These are phyloP conservation scores for Irpex sp. DNA, from an alignment of 1,284 basidiomycete genomes.

Conservation along the genomic window DNA sequence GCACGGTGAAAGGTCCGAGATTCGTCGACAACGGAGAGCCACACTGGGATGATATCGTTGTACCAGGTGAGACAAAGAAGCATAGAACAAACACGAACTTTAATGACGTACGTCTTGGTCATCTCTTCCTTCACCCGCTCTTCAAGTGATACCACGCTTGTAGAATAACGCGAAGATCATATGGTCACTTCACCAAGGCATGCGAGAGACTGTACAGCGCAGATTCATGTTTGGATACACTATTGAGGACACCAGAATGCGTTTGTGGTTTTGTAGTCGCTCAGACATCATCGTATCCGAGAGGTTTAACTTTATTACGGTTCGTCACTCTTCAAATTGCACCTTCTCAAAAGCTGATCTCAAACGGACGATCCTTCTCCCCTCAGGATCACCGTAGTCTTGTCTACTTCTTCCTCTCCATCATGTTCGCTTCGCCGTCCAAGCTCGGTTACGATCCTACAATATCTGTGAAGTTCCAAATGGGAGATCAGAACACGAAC, in stretches of 20 bases:
- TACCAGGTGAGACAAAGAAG: not conserved
- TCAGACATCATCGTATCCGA: constrained; percentile 4
- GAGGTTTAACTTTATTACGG: constrained; percentile 9
- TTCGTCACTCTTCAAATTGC: not conserved
- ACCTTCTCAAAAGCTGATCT: not conserved
- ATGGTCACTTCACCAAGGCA: not conserved
- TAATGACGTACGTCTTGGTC: not conserved
- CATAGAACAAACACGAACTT: not conserved
- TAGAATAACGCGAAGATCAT: constrained; percentile 6
- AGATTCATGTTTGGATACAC: constrained; percentile 8
- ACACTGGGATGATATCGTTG: constrained; percentile 3
- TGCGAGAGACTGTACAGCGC: constrained; percentile 7
- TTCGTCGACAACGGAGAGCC: not conserved
- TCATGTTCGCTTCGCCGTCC: not conserved
- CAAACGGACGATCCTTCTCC: not conserved
- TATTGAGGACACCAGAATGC: constrained; percentile 6
- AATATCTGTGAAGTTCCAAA: not conserved
- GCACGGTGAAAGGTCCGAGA: not conserved
- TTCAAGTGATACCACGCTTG: not conserved
- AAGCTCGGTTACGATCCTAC: constrained; percentile 8
- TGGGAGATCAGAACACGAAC: not conserved
- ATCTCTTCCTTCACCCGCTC: not conserved
- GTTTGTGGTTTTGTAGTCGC: constrained; percentile 8
- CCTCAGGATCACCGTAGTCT: not conserved
- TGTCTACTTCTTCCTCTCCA: constrained; percentile 1